Percentiles rank a stretch among this genome's conserved stretches.
phyloP scores from a whole-genome alignment of 768 basidiomycete genomes.

The Panus rudis region DNA sequence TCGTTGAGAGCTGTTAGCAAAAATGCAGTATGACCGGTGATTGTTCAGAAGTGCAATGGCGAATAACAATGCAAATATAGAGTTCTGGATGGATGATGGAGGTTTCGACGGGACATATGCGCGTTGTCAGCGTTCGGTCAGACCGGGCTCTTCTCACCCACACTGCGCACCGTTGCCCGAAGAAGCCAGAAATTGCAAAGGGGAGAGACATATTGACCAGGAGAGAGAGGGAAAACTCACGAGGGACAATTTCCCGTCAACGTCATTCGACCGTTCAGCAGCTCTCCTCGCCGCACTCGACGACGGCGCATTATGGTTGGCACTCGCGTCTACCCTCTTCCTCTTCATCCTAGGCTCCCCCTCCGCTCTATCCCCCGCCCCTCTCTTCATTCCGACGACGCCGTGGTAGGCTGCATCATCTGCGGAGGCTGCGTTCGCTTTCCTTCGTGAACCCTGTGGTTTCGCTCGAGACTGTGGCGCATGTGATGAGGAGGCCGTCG shows the following conservation, averaged over 20 bases:
- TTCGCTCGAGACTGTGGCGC: slow-evolving; percentile 2
- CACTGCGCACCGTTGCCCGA: too few relatives aligned
- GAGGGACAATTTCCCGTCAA: slow-evolving; percentile 15
- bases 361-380: slow-evolving; percentile 59
- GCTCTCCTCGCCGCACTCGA: slow-evolving; percentile 8
- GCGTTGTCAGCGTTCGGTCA: neutral
- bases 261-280: slow-evolving; percentile 9
- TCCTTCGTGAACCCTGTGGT: slow-evolving; percentile 15
- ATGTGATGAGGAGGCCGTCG: neutral
- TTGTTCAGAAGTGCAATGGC: neutral
- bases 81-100: neutral
- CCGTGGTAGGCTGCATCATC: slow-evolving; percentile 57
- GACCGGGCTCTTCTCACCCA: neutral
- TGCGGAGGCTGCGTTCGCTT: slow-evolving; percentile 36
- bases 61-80: neutral
- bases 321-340: slow-evolving; percentile 39
- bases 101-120: neutral
- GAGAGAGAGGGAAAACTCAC: slow-evolving; percentile 16
- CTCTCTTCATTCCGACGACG: slow-evolving; percentile 48
- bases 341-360: slow-evolving; percentile 72
- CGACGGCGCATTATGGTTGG: slow-evolving; percentile 4
- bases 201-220: neutral
- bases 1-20: neutral
- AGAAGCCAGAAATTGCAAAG: neutral
- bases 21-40: neutral